Evolutionary conservation across 176 grass and related monocot genomes (phyloP).

Genomic region (Canna indica): DNA sequence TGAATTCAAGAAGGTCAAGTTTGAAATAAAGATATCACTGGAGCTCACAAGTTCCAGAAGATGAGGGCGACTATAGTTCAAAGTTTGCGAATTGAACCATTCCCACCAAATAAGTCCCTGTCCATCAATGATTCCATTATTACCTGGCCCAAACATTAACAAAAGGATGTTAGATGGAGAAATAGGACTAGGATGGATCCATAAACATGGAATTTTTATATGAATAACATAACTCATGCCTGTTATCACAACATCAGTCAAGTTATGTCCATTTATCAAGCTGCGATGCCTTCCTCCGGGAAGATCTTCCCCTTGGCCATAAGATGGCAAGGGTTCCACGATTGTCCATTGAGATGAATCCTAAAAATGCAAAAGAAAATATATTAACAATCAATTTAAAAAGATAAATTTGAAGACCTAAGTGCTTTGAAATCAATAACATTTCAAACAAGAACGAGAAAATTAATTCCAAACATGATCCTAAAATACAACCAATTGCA

Average conservation of each 20-base stretch:
- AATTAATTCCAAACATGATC: too few species aligned
- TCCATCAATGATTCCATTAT: constrained; percentile 67
- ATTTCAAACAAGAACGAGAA: too few species aligned
- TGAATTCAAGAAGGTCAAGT: constrained; percentile 72
- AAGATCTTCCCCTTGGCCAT: constrained; percentile 73
- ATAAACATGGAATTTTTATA: not conserved
- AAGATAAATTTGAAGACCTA: not conserved
- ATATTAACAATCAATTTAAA: constrained; percentile 6
- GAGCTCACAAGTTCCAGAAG: constrained; percentile 69
- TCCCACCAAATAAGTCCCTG: constrained; percentile 88
- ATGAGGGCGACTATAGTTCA: constrained; percentile 84
- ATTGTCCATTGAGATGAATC: constrained; percentile 77
- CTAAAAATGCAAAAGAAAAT: constrained; percentile 25
- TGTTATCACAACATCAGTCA: constrained; percentile 75
- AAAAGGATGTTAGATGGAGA: not conserved
- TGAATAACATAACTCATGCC: constrained; percentile 32
- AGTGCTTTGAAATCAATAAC: not conserved
- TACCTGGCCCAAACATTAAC: constrained; percentile 25
- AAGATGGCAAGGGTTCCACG: constrained; percentile 76
- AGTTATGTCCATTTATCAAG: constrained; percentile 74
- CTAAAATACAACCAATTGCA: too few species aligned
- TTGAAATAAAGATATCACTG: constrained; percentile 56
- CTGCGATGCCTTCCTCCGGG: constrained; percentile 55
- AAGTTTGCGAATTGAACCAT: constrained; percentile 40
- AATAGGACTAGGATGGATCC: not conserved